Base-by-base conservation (phyloP, 345 rosid genomes). In the Camelina neglecta region DNA sequence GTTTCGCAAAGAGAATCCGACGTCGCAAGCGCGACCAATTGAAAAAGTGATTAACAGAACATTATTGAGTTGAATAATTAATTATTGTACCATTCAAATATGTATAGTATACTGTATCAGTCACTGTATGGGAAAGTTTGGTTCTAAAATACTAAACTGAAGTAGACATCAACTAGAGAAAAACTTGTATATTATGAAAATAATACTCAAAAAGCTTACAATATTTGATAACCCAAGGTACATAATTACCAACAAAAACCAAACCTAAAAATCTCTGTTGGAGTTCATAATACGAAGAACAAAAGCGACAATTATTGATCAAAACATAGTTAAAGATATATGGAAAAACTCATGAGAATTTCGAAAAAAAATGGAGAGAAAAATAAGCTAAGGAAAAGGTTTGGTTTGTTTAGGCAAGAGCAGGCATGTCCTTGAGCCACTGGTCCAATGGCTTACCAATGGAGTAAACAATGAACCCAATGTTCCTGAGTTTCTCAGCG, bases 371-470 rank as follows among this genome's bases (percentile, higher is more conserved):
- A 42, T 31, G n/a, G 54, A 38, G 12, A 60, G 24, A 71, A 62
- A 57, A 29, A 29, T 29, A 29, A 16, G 73, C 73, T 44, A 71
- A 39, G 45, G 63, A 60, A 54, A 15, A 73, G 53, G 61, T 18
- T 69, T 56, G 60, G 54, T 70, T 29, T 63, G 60, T 10, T 72
- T 83, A 93, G 68, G 89, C 93, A 69, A 93, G 82, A 64, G 93
- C 92, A 74, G 98, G 98, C 98, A 93, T 85, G 86, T 93, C 98
- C 88, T 91, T 89, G 72, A 93, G 84, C 98, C 98, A 93, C 63
- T 81, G 82, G 78, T 93, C 98, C 59, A 93, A 80, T 20, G 97
- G 98, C 87, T 93, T 93, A 24, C 98, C 98, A 44, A 93, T 93
- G 4, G 97, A 82, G 75, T 90, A 93, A 31, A 93, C 98, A 16